Conservation (phyloP, 345 rosid species). For the Jatropha curcas region DNA sequence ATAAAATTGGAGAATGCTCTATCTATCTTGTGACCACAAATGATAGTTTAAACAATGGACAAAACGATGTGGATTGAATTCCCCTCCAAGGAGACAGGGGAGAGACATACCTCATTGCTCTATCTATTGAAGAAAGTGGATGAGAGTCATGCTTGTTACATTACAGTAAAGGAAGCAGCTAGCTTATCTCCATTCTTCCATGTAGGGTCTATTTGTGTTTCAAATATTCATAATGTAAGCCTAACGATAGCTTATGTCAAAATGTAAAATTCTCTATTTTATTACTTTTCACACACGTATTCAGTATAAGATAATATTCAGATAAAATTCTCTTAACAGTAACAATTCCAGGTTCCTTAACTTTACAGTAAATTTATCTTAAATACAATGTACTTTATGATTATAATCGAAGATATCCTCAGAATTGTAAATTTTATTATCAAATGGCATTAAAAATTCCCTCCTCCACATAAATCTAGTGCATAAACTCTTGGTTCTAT, state of each 20-base stretch:
- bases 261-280: too few species aligned
- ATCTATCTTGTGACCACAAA: conserved; percentile 8
- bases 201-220: not conserved
- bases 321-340: too few species aligned
- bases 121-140: conserved; percentile 3
- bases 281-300: too few species aligned
- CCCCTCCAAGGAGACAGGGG: conserved; percentile 25
- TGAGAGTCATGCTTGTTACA: conserved; percentile 4
- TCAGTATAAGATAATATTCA: too few species aligned
- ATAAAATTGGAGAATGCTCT: conserved; percentile 18
- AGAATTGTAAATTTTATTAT: not conserved
- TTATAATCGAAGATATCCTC: too few species aligned
- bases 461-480: too few species aligned
- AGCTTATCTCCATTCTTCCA: not conserved
- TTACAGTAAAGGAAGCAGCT: conserved; percentile 8
- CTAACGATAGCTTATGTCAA: conserved; percentile 4
- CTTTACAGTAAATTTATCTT: too few species aligned
- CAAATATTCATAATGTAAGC: conserved; percentile 5
- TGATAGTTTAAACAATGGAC: conserved; percentile 17
- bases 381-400: too few species aligned
- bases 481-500: too few species aligned
- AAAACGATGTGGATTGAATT: conserved; percentile 32
- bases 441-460: too few species aligned
- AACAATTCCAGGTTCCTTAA: too few species aligned
- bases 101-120: conserved; percentile 29